A percentile compares a stretch with the other conserved stretches of the same genome.
Conservation (phyloP, 1,139 yeast species). For the Blastobotrys buckinghamii region DNA sequence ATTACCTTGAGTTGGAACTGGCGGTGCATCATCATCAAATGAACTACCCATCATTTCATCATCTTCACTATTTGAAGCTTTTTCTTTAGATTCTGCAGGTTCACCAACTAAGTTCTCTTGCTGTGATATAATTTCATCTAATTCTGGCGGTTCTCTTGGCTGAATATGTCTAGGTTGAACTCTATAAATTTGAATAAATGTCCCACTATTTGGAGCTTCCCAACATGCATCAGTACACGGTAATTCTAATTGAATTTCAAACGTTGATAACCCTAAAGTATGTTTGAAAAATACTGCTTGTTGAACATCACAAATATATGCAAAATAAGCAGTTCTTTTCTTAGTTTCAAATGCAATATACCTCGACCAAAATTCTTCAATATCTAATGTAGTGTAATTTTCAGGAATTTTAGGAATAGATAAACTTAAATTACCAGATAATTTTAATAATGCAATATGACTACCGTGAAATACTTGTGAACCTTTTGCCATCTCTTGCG, state of each 20-base stretch:
- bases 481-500: constrained; percentile 26
- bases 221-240: constrained; percentile 42
- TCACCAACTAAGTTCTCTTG: neutral
- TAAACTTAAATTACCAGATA: constrained; percentile 29
- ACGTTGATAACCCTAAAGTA: constrained; percentile 30
- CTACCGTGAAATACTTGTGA: constrained; percentile 34
- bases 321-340: constrained; percentile 33
- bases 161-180: constrained; percentile 34
- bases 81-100: no score
- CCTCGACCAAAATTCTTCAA: constrained; percentile 27
- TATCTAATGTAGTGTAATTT: constrained; percentile 12
- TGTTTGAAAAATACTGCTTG: constrained; percentile 29
- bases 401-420: constrained; percentile 20
- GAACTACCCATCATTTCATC: constrained; percentile 1
- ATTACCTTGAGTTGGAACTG: constrained; percentile 23
- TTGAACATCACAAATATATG: constrained; percentile 34
- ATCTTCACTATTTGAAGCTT: neutral
- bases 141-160: constrained; percentile 20
- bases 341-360: constrained; percentile 33
- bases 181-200: constrained; percentile 29
- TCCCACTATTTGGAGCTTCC: constrained; percentile 30
- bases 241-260: constrained; percentile 38
- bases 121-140: constrained; percentile 10
- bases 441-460: constrained; percentile 28
- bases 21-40: neutral